Evolutionary conservation across 805 yeast species (phyloP).

Genomic region (Teunomyces funiuensis): DNA sequence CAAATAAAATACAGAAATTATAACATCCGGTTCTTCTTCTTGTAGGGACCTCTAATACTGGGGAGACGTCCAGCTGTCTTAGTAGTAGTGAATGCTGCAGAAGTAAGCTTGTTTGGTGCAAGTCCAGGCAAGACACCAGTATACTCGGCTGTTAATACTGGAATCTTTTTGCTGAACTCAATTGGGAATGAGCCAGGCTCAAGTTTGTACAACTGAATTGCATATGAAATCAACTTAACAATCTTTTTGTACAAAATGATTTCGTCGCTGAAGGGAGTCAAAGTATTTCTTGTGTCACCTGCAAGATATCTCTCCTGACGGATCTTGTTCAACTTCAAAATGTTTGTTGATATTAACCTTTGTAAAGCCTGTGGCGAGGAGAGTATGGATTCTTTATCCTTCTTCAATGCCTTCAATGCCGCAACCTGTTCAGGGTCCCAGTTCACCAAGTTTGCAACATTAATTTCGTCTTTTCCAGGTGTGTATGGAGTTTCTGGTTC

Average conservation of each 20-base stretch:
- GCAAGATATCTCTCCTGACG: conserved; percentile 40
- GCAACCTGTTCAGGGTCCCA: conserved; percentile 37
- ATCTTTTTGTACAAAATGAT: conserved; percentile 29
- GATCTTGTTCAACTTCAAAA: conserved; percentile 36
- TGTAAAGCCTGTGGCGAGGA: conserved; percentile 34
- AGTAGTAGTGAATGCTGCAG: conserved; percentile 2
- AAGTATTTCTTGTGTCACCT: conserved; percentile 23
- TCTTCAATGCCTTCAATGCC: conserved; percentile 24
- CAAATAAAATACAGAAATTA: not conserved
- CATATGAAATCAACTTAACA: conserved; percentile 28
- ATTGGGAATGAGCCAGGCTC: conserved; percentile 25
- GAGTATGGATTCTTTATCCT: conserved; percentile 21
- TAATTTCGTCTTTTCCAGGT: conserved; percentile 17
- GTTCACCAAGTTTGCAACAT: conserved; percentile 30
- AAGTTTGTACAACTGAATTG: conserved; percentile 32
- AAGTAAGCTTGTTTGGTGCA: conserved; percentile 20
- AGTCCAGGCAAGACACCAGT: conserved; percentile 77
- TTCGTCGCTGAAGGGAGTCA: conserved; percentile 29
- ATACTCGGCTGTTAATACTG: conserved; percentile 72
- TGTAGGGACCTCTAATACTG: conserved; percentile 39
- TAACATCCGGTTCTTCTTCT: conserved; percentile 28
- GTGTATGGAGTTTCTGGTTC: conserved; percentile 7
- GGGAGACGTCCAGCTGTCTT: conserved; percentile 28
- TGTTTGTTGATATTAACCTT: conserved; percentile 30
- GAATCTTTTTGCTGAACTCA: conserved; percentile 46